A percentile compares a stretch with the other conserved stretches of the same genome.
These are phyloP conservation scores for Pulchroboletus neoregius DNA, from an alignment of 1,284 basidiomycete genomes.

Conservation along the genomic window DNA sequence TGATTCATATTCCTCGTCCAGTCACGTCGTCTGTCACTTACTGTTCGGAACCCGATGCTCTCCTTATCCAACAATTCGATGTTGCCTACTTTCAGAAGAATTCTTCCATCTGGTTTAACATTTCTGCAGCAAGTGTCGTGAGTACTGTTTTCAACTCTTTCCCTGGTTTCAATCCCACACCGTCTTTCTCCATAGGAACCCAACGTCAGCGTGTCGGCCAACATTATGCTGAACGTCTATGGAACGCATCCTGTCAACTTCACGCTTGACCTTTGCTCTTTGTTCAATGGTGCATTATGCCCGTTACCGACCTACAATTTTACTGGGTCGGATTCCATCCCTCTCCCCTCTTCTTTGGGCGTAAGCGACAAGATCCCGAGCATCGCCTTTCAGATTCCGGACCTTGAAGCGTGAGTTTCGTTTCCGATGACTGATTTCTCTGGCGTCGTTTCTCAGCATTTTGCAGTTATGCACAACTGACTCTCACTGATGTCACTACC, in stretches of 20 bases:
- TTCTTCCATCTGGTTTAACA: conserved; percentile 68
- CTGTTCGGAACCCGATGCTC: conserved; percentile 74
- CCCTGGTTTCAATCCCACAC: conserved; percentile 28
- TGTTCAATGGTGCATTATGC: conserved; percentile 77
- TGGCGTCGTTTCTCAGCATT: conserved; percentile 7
- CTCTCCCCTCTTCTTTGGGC: conserved; percentile 60
- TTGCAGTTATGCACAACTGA: conserved; percentile 68
- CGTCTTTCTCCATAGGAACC: conserved; percentile 45
- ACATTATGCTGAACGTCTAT: conserved; percentile 78
- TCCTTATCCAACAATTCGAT: conserved; percentile 80
- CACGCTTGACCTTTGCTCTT: conserved; percentile 74
- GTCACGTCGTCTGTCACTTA: conserved; percentile 87
- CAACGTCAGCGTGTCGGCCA: conserved; percentile 76
- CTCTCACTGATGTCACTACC: conserved; percentile 65
- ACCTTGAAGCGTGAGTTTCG: conserved; percentile 69
- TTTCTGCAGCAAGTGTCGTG: conserved; percentile 71
- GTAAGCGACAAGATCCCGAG: conserved; percentile 59
- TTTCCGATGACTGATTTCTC: neutral
- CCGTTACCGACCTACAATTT: conserved; percentile 87
- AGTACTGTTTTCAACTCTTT: conserved; percentile 30
- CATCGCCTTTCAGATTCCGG: conserved; percentile 86
- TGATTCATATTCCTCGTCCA: conserved; percentile 26
- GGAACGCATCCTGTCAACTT: conserved; percentile 75
- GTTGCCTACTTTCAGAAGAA: conserved; percentile 72
- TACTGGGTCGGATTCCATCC: conserved; percentile 73